Evolutionary conservation across 441 rosid species (phyloP), one percentile per base, ranked within the genome.

Genomic region (Melianthus villosus): DNA sequence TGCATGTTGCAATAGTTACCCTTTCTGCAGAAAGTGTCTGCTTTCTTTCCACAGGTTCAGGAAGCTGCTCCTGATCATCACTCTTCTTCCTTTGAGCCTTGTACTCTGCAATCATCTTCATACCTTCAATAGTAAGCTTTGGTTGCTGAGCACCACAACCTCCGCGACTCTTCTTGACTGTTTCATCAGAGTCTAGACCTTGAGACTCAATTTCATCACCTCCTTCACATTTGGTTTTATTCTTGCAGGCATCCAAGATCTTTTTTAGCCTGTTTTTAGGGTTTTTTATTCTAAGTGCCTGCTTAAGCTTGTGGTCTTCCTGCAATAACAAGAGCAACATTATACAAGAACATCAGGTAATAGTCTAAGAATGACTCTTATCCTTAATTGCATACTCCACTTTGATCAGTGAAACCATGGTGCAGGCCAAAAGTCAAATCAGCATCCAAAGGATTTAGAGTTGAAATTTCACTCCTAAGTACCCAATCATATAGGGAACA

Each of bases 271-370:
- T 77, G 57, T 72, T 77, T 50, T 84, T 89, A 13, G 98, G 96
- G 62, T 84, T 89, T 64, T 63, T 79, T 42, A 89, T 89, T 67
- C 67, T 82, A 75, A 84, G 46, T 22, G 98, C 98, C 59, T 76
- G 96, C 63, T 89, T 89, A 55, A 79, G 84, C 68, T 91, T 91
- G 50, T 77, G 96, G 11, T 85, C 96, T 1, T 91, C 98, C 98
- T 85, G 71, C 62, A 49, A 34, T 29, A 46, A n/a, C n/a, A n/a
- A n/a, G n/a, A n/a, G n/a, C n/a, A n/a, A n/a, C n/a, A n/a, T n/a
- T n/a, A n/a, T n/a, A n/a, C n/a, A n/a, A n/a, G n/a, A n/a, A n/a
- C n/a, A n/a, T n/a, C n/a, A n/a, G n/a, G n/a, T n/a, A n/a, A n/a
- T n/a, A n/a, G n/a, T n/a, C n/a, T n/a, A n/a, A n/a, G n/a, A n/a